These are phyloP conservation scores for Wickerhamomyces chambardii DNA, from an alignment of 805 yeast genomes.

Conservation along the genomic window DNA sequence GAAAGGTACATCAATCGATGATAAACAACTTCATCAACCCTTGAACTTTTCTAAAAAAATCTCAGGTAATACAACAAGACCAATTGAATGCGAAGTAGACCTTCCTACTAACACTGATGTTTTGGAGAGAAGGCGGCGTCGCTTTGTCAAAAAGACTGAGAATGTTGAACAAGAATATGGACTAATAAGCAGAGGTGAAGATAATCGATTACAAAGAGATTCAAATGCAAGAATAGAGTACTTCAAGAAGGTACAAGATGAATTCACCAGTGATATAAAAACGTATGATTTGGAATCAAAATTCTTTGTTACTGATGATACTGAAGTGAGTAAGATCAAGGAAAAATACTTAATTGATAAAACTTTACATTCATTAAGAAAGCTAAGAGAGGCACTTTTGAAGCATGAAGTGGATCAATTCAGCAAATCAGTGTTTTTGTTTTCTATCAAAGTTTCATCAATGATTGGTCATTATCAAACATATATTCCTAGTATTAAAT, in stretches of 20 bases:
- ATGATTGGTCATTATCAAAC: constrained; percentile 45
- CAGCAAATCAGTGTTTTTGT: constrained; percentile 35
- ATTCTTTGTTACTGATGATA: neutral
- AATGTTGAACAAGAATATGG: constrained; percentile 37
- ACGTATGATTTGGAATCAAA: constrained; percentile 2
- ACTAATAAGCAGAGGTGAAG: constrained; percentile 53
- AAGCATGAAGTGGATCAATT: constrained; percentile 29
- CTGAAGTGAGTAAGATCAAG: constrained; percentile 1
- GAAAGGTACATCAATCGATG: too few relatives aligned
- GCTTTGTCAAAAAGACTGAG: constrained; percentile 19
- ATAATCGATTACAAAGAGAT: constrained; percentile 34
- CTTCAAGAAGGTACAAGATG: constrained; percentile 26
- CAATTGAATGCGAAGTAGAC: too few relatives aligned
- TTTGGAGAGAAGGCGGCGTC: constrained; percentile 5
- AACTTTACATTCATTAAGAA: constrained; percentile 32
- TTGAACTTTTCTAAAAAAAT: too few relatives aligned
- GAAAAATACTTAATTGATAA: constrained; percentile 18
- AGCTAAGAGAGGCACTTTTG: constrained; percentile 48
- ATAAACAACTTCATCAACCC: too few relatives aligned
- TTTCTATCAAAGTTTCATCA: constrained; percentile 38
- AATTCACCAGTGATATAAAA: constrained; percentile 15
- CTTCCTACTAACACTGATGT: too few relatives aligned
- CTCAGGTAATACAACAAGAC: too few relatives aligned
- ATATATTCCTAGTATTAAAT: constrained; percentile 43
- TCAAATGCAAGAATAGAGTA: constrained; percentile 29